Evolutionary conservation across 192 early-diverging fungal genomes (phyloP).

Genomic region (Linnemannia exigua): DNA sequence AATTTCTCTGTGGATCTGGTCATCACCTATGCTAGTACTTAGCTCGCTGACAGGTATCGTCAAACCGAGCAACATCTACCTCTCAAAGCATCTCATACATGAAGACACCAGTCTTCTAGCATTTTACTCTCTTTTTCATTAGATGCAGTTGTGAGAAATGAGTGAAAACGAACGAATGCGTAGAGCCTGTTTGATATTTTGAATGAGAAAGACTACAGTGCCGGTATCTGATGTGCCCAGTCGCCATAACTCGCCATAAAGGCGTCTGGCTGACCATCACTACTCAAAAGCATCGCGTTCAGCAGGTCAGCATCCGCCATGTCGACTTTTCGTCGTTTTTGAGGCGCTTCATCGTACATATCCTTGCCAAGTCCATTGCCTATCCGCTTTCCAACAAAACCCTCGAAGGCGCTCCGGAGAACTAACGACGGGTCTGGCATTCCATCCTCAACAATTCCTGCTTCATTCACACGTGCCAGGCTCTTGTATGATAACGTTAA

Average conservation of each 20-base stretch:
- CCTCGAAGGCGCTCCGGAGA: constrained; percentile 42
- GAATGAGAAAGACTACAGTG: not conserved
- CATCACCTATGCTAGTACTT: too few relatives aligned
- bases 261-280: constrained; percentile 38
- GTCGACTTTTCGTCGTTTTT: not conserved
- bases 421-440: constrained; percentile 17
- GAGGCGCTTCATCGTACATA: constrained; percentile 29
- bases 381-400: constrained; percentile 49
- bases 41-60: too few relatives aligned
- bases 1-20: too few relatives aligned
- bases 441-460: not conserved
- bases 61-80: too few relatives aligned
- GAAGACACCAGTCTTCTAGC: too few relatives aligned
- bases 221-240: constrained; percentile 23
- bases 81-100: too few relatives aligned
- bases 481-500: constrained; percentile 33
- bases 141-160: too few relatives aligned
- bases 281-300: constrained; percentile 14
- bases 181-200: too few relatives aligned
- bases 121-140: too few relatives aligned
- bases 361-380: constrained; percentile 50
- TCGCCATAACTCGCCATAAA: constrained; percentile 40
- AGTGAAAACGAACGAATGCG: too few relatives aligned
- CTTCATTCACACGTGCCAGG: constrained; percentile 23
- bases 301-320: constrained; percentile 25